Evolutionary conservation across 495 filamentous ascomycete species (phyloP).

Genomic region (Hyaloscypha variabilis): DNA sequence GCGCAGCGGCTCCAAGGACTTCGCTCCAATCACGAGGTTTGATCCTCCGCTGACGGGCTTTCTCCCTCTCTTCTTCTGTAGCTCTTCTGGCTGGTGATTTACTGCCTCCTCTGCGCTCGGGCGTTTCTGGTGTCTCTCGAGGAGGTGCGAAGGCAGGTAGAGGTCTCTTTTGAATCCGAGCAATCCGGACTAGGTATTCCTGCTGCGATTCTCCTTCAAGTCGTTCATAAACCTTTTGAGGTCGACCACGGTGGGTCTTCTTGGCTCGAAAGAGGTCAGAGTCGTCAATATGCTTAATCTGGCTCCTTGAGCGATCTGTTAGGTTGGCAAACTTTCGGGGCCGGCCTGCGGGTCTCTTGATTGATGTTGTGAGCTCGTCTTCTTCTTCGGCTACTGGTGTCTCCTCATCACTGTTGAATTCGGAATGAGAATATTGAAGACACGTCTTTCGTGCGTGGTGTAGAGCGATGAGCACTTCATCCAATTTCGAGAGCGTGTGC

Average conservation of each 20-base stretch:
- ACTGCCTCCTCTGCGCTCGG: background rate
- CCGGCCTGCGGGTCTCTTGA: conserved; percentile 21
- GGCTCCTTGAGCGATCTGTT: conserved; percentile 6
- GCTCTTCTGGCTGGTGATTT: conserved; percentile 8
- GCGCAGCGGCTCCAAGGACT: conserved; percentile 71
- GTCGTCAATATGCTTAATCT: conserved; percentile 6
- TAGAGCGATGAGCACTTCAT: conserved; percentile 65
- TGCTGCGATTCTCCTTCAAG: conserved; percentile 46
- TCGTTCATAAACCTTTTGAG: conserved; percentile 39
- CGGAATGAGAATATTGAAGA: conserved; percentile 36
- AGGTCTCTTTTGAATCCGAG: conserved; percentile 37
- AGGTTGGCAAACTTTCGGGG: conserved; percentile 31
- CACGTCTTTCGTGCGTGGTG: conserved; percentile 61
- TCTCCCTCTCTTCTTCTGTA: conserved; percentile 12
- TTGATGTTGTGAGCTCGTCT: background rate
- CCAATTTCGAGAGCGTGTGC: conserved; percentile 65
- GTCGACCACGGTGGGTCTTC: conserved; percentile 34
- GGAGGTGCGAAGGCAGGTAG: conserved; percentile 25
- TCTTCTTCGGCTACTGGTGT: background rate
- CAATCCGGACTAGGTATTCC: conserved; percentile 43
- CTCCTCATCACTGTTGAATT: conserved; percentile 28
- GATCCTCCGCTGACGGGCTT: conserved; percentile 26
- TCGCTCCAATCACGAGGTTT: conserved; percentile 79
- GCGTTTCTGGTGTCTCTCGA: background rate
- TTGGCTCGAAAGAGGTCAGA: conserved; percentile 18